Conservation (phyloP, 73 alveolate genomes). For the Tetrahymena elliotti region DNA sequence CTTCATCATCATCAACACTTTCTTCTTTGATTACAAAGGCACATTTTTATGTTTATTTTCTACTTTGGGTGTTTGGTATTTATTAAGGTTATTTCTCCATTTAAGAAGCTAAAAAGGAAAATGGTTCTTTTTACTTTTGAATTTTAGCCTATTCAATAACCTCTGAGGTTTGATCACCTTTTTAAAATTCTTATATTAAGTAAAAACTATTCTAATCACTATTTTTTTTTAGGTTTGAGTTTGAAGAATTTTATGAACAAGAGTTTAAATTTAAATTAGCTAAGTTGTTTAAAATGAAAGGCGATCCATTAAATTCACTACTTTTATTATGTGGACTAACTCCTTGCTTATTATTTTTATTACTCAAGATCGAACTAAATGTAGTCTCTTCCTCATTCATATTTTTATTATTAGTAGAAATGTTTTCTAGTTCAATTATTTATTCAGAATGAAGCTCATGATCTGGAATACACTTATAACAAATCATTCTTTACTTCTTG, state of each 20-base stretch:
- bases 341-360: neutral
- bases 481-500: neutral
- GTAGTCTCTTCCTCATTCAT: neutral
- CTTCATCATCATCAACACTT: neutral
- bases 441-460: neutral
- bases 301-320: neutral
- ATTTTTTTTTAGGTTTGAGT: neutral
- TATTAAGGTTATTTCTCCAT: neutral
- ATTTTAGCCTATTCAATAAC: neutral
- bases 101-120: neutral
- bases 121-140: neutral
- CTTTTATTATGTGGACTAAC: neutral
- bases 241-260: neutral
- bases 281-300: neutral
- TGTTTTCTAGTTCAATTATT: neutral
- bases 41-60: neutral
- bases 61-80: neutral
- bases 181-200: neutral
- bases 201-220: neutral
- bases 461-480: neutral
- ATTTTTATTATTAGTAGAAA: neutral
- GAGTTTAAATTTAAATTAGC: neutral
- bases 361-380: neutral
- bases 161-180: neutral
- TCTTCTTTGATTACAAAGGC: neutral